These are phyloP conservation scores for Lotmaria passim DNA, from an alignment of 208 protist genomes.

Conservation along the genomic window DNA sequence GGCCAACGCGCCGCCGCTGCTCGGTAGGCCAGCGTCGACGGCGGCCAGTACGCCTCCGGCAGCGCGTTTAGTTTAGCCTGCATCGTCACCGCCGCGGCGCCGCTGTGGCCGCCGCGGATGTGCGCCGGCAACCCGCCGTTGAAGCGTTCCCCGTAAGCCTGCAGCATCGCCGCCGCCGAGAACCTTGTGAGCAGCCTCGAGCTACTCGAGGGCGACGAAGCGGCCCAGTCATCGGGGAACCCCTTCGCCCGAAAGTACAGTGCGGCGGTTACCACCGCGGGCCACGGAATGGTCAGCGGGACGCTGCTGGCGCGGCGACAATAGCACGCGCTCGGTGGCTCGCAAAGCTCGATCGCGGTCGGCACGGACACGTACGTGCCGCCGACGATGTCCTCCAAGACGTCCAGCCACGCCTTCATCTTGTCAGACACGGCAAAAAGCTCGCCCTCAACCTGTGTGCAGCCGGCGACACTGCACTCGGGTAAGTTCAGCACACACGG, in stretches of 20 bases:
- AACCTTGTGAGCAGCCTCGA: slow-evolving; percentile 41
- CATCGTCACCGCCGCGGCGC: slow-evolving; percentile 15
- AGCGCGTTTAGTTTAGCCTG: slow-evolving; percentile 35
- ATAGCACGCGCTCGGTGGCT: slow-evolving; percentile 27
- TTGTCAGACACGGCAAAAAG: slow-evolving; percentile 58
- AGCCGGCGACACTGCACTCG: slow-evolving; percentile 24
- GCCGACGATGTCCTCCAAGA: slow-evolving; percentile 49
- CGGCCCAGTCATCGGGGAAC: slow-evolving; percentile 56
- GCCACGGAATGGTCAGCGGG: background rate
- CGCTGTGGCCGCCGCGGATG: slow-evolving; percentile 14
- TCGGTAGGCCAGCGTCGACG: slow-evolving; percentile 36
- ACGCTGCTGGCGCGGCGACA: slow-evolving; percentile 9
- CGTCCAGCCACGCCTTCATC: slow-evolving; percentile 66
- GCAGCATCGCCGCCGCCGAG: slow-evolving; percentile 43
- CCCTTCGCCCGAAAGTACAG: slow-evolving; percentile 57
- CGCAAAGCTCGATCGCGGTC: slow-evolving; percentile 33
- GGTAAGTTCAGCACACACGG: slow-evolving; percentile 62
- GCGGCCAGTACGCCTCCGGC: slow-evolving; percentile 31
- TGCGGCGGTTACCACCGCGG: slow-evolving; percentile 24
- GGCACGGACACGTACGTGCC: slow-evolving; percentile 38
- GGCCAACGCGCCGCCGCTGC: background rate
- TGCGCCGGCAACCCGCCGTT: slow-evolving; percentile 44
- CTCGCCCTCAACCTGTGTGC: slow-evolving; percentile 62
- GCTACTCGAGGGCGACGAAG: slow-evolving; percentile 30
- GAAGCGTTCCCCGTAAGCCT: slow-evolving; percentile 51